phyloP scores from a whole-genome alignment of 768 basidiomycete species.

The Lactarius sanguifluus region DNA sequence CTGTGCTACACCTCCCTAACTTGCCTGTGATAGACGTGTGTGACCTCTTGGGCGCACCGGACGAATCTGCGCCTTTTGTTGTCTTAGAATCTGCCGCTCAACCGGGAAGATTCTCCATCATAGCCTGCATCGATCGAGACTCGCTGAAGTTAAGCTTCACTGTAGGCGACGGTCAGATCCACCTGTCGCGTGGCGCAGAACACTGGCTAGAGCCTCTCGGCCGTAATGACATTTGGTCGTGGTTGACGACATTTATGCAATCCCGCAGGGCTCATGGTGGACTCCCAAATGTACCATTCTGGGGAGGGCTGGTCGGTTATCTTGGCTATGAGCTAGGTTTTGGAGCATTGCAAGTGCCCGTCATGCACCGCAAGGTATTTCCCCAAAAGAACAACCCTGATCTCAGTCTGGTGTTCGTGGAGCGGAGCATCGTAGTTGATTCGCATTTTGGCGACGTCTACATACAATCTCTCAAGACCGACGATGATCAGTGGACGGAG shows the following conservation, averaged over 20 bases:
- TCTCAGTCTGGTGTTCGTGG: slow-evolving; percentile 73
- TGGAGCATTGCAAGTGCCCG: slow-evolving; percentile 49
- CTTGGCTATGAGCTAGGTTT: slow-evolving; percentile 81
- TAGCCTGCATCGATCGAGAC: slow-evolving; percentile 56
- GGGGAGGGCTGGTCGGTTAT: slow-evolving; percentile 79
- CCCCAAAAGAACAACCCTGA: slow-evolving; percentile 54
- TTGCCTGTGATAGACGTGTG: slow-evolving; percentile 50
- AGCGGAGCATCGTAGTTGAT: slow-evolving; percentile 75
- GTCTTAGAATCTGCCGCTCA: slow-evolving; percentile 74
- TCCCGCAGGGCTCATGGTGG: slow-evolving; percentile 49
- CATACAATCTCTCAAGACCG: slow-evolving; percentile 62
- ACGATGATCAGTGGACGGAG: slow-evolving; percentile 62
- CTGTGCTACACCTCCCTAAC: slow-evolving; percentile 44
- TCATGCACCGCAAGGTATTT: slow-evolving; percentile 35
- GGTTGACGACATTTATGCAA: slow-evolving; percentile 71
- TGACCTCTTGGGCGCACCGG: slow-evolving; percentile 58
- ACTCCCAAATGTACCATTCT: slow-evolving; percentile 61
- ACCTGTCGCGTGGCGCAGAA: slow-evolving; percentile 42
- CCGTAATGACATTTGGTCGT: slow-evolving; percentile 65
- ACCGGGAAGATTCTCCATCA: slow-evolving; percentile 72
- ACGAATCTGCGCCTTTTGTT: slow-evolving; percentile 63
- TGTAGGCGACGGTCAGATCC: slow-evolving; percentile 50
- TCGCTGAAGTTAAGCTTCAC: slow-evolving; percentile 60
- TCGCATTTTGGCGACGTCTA: slow-evolving; percentile 47
- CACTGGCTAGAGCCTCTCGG: slow-evolving; percentile 45